Conservation (phyloP, 2,329 filamentous ascomycete species). For the Neodidymelliopsis sp. region DNA sequence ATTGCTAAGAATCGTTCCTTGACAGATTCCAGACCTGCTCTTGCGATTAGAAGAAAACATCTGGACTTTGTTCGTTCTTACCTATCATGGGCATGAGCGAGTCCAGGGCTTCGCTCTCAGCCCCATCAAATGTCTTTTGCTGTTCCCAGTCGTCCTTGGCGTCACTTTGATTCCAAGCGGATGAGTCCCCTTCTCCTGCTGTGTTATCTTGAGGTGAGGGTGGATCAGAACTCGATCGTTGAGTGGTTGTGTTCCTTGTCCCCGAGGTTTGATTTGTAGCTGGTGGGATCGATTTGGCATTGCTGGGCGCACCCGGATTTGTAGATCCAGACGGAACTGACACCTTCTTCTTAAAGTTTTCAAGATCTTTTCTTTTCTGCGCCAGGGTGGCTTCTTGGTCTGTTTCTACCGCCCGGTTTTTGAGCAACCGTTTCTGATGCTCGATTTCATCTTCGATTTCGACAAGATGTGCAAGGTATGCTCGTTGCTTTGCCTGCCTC, state of each 20-base stretch:
- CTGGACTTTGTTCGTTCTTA: slow-evolving; percentile 11
- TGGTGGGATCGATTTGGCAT: no score
- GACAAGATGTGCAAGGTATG: slow-evolving; percentile 57
- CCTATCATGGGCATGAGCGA: slow-evolving; percentile 72
- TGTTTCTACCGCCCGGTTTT: slow-evolving; percentile 55
- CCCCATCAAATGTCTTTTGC: slow-evolving; percentile 63
- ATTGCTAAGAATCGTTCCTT: slow-evolving; percentile 69
- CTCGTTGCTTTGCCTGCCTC: slow-evolving; percentile 54
- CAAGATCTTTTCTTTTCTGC: slow-evolving; percentile 58
- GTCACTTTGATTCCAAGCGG: slow-evolving; percentile 32
- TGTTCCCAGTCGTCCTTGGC: slow-evolving; percentile 65
- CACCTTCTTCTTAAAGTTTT: slow-evolving; percentile 42
- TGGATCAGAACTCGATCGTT: neutral
- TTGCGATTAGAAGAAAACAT: neutral
- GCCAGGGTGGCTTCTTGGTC: slow-evolving; percentile 55
- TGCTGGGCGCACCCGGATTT: no score
- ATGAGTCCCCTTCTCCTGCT: neutral
- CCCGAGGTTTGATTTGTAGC: no score
- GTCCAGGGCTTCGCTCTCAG: slow-evolving; percentile 64
- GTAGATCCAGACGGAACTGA: neutral
- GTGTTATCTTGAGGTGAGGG: neutral
- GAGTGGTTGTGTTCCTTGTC: neutral
- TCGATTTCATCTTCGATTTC: slow-evolving; percentile 64
- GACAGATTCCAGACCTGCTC: slow-evolving; percentile 64
- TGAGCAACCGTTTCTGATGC: slow-evolving; percentile 54